phyloP scores from a whole-genome alignment of 2,329 filamentous ascomycete species.

The Onygena corvina region DNA sequence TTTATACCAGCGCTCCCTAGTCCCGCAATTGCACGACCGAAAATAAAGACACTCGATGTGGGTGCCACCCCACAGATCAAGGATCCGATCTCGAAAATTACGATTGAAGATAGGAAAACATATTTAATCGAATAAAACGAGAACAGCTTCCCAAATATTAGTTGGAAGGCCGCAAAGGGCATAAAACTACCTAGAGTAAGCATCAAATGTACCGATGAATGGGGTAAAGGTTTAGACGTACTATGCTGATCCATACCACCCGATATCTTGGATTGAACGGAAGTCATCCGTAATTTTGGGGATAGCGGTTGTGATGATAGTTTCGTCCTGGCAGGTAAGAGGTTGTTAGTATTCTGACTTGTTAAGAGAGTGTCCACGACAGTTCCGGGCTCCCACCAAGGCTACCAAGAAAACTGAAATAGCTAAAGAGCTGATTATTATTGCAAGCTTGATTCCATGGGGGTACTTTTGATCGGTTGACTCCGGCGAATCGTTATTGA shows the following conservation, averaged over 20 bases:
- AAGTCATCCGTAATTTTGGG: constrained; percentile 27
- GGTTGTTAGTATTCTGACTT: neutral
- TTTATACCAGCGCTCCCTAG: constrained; percentile 29
- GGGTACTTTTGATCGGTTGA: neutral
- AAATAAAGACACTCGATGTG: constrained; percentile 5
- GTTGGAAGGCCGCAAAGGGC: constrained; percentile 19
- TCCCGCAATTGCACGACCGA: constrained; percentile 29
- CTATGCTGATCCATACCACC: constrained; percentile 28
- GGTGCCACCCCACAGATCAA: constrained; percentile 15
- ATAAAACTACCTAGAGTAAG: constrained; percentile 26
- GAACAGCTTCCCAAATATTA: constrained; percentile 31
- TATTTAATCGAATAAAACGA: constrained; percentile 31
- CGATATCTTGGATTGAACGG: constrained; percentile 24
- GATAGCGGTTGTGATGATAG: constrained; percentile 26
- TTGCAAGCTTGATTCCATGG: constrained; percentile 5
- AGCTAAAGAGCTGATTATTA: constrained; percentile 5
- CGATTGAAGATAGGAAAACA: constrained; percentile 20
- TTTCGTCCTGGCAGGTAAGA: constrained; percentile 5
- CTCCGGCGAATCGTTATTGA: neutral
- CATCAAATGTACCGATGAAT: constrained; percentile 15
- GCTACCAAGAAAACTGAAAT: constrained; percentile 7
- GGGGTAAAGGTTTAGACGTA: constrained; percentile 16
- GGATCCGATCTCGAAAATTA: constrained; percentile 21
- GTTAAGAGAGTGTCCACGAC: neutral
- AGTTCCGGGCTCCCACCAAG: neutral